Percentiles rank a stretch among this genome's conserved stretches.
These are phyloP conservation scores for Sechiopsis laciniata DNA, from an alignment of 306 rosid genomes.

Conservation along the genomic window DNA sequence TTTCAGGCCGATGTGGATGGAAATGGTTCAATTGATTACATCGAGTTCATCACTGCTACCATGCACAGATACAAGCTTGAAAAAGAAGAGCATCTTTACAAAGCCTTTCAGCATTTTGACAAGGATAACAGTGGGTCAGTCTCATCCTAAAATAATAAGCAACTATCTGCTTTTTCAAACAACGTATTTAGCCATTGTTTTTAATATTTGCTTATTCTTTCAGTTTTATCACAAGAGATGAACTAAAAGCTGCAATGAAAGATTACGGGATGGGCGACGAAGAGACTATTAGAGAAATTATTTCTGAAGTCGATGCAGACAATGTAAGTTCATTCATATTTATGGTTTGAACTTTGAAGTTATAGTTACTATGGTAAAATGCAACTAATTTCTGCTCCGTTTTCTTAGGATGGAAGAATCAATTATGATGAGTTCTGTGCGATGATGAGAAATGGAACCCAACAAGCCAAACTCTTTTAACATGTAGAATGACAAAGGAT, in stretches of 20 bases:
- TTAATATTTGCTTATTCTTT: neutral
- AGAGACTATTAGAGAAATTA: slow-evolving; percentile 66
- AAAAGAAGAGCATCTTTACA: slow-evolving; percentile 73
- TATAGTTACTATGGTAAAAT: neutral
- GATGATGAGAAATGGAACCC: slow-evolving; percentile 91
- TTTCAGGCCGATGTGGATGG: slow-evolving; percentile 90
- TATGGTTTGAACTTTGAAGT: neutral
- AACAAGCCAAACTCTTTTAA: slow-evolving; percentile 56
- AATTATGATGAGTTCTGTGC: slow-evolving; percentile 75
- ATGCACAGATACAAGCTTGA: slow-evolving; percentile 80
- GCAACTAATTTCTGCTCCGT: neutral
- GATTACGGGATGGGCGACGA: slow-evolving; percentile 81
- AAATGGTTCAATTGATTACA: slow-evolving; percentile 70
- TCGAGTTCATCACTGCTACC: slow-evolving; percentile 83
- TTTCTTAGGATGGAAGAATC: slow-evolving; percentile 75
- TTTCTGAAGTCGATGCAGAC: slow-evolving; percentile 84
- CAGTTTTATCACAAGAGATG: slow-evolving; percentile 88
- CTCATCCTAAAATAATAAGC: slow-evolving; percentile 5
- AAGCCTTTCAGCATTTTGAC: slow-evolving; percentile 77
- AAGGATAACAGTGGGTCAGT: slow-evolving; percentile 71
- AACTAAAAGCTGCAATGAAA: slow-evolving; percentile 72
- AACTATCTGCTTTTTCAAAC: neutral
- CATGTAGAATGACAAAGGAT: neutral
- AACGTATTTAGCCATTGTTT: neutral
- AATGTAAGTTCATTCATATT: slow-evolving; percentile 41